These are phyloP conservation scores for Lodderomyces beijingensis DNA, from an alignment of 1,139 yeast species.

Conservation along the genomic window DNA sequence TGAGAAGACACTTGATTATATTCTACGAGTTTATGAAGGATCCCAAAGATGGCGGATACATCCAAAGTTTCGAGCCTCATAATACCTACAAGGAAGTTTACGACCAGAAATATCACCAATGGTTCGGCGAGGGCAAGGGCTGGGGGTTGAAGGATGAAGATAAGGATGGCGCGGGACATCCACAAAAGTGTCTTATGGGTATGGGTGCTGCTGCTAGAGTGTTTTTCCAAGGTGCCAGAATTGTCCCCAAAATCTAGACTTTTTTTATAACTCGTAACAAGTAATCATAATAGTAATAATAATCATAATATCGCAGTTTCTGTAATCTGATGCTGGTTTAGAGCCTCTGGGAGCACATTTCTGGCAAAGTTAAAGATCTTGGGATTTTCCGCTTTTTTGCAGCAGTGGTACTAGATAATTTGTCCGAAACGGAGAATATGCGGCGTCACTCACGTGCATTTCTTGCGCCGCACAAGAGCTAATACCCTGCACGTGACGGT, in stretches of 20 bases:
- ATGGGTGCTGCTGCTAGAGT: constrained; percentile 65
- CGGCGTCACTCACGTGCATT: too few species aligned
- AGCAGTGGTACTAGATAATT: too few species aligned
- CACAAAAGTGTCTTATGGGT: constrained; percentile 58
- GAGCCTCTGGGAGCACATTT: too few species aligned
- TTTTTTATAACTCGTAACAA: too few species aligned
- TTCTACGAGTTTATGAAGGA: constrained; percentile 57
- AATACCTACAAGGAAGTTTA: constrained; percentile 48
- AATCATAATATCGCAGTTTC: too few species aligned
- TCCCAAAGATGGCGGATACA: constrained; percentile 56
- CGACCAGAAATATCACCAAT: constrained; percentile 43
- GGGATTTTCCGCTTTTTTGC: too few species aligned
- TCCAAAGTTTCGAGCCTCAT: constrained; percentile 60
- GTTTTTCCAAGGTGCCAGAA: constrained; percentile 65
- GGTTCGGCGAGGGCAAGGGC: constrained; percentile 55
- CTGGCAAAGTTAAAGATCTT: too few species aligned
- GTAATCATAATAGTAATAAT: too few species aligned
- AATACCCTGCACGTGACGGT: too few species aligned
- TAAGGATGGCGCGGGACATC: constrained; percentile 34
- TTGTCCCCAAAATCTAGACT: constrained; percentile 36
- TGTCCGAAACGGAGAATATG: too few species aligned
- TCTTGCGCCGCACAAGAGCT: too few species aligned
- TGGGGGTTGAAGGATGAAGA: constrained; percentile 50
- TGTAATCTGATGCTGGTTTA: too few species aligned
- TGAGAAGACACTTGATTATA: constrained; percentile 48